A percentile compares a stretch with the other conserved stretches of the same genome.
Evolutionary conservation across 352 stramenopile species (phyloP).

Genomic region (Thalassiosira sp.): DNA sequence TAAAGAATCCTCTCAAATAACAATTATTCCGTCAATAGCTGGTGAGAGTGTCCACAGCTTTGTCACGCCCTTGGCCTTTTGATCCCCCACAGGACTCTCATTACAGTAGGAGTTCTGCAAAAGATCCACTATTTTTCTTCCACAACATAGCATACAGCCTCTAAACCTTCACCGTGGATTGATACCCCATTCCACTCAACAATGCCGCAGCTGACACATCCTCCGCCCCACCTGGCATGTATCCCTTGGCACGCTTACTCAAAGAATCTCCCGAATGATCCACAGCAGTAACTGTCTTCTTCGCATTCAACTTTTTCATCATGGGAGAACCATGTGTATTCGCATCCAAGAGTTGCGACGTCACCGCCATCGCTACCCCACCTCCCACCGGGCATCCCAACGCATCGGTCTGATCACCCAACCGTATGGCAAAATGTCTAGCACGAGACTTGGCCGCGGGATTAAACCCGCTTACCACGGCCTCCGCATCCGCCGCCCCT

Average conservation of each 20-base stretch:
- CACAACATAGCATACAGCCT: too few species aligned
- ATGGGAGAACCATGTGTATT: slow-evolving; percentile 35
- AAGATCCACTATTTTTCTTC: too few species aligned
- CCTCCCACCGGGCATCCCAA: slow-evolving; percentile 15
- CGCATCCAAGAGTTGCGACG: slow-evolving; percentile 48
- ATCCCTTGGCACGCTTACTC: slow-evolving; percentile 47
- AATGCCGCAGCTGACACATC: too few species aligned
- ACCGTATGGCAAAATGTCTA: slow-evolving; percentile 39
- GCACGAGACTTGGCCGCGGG: slow-evolving; percentile 18
- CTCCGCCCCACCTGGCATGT: slow-evolving; percentile 35
- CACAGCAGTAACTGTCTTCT: neutral
- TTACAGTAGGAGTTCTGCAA: too few species aligned
- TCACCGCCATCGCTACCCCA: slow-evolving; percentile 37
- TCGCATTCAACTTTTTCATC: neutral
- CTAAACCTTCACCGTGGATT: too few species aligned
- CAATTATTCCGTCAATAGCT: too few species aligned
- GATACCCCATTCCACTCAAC: too few species aligned
- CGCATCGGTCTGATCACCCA: neutral
- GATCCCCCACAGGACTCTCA: too few species aligned
- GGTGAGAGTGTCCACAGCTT: too few species aligned
- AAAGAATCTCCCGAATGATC: slow-evolving; percentile 22
- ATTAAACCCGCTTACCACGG: slow-evolving; percentile 68
- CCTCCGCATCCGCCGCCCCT: slow-evolving; percentile 71
- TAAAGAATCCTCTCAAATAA: too few species aligned
- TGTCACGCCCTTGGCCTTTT: too few species aligned